Evolutionary conservation across 2,329 filamentous ascomycete genomes (phyloP), one percentile per base, ranked within the genome.

Genomic region (Zymoseptoria pseudotritici): DNA sequence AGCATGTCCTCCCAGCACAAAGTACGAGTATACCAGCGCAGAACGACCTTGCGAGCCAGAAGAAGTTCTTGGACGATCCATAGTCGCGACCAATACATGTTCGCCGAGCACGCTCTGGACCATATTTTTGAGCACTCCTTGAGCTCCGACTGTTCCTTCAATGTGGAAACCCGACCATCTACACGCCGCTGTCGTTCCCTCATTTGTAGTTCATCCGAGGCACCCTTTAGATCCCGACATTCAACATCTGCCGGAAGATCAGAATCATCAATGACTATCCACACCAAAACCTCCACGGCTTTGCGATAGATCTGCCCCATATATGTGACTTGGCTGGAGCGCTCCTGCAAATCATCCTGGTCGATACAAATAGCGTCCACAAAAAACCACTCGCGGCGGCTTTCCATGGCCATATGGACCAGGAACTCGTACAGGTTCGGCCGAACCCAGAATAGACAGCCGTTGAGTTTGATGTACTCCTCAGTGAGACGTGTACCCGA

Each of bases 271-370:
- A 55, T 51, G 46, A 51, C 60, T 9, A 65, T 56, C 59, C 61
- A 65, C 10, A 58, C 59, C 11, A 60, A 24, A 3, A 64, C 59
- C 13, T 57, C 31, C 6, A 26, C 9, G 13, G 63, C 63, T 6
- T 50, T 58, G 13, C 55, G 42, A 55, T 63, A 65, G 36, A 66
- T 60, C n/a, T 63, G 53, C 3, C 61, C 62, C 65, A 66, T 66
- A n/a, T 64, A 49, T 5, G 53, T 50, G 19, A 66, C 62, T 54
- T 66, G 65, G 3, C 36, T 31, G n/a, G 55, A 61, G 9, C 58
- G 24, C 46, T 66, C 65, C 9, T 22, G 29, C 2, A 62, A 29
- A 29, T 66, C 58, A n/a, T 56, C 51, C 54, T 66, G 63, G 49
- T 66, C 60, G 42, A 66, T 63, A 36, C 61, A 64, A 8, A 64